Base-by-base conservation (phyloP, 2,329 filamentous ascomycete species). In the Fusarium sulawesiense region DNA sequence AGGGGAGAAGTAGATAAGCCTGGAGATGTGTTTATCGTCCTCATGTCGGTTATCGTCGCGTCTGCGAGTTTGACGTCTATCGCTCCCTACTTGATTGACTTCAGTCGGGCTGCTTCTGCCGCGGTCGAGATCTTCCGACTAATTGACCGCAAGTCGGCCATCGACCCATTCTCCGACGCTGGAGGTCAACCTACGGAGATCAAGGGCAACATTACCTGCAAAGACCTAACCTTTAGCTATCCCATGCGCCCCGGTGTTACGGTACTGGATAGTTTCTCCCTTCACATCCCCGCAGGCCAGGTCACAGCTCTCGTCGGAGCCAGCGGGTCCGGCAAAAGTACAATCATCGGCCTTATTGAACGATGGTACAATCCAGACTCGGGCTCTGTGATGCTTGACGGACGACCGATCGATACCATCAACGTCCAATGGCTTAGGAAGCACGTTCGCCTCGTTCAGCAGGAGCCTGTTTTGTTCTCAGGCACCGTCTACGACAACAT, bases 301-400 rank as follows among this genome's bases (percentile, higher is more conserved):
- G 84, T 88, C 3, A 91, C 89, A 1, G 91, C 91, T 6, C 89
- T 93, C 25, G 90, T 92, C 16, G 91, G 91, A 0, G 85, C 89
- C 1, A 91, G 88, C 4, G 91, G 91, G 0, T 88, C 85, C 6
- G 91, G 91, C 1, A 93, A 93, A 76, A 91, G 88, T 53, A 92
- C 90, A 0, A 87, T 92, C 20, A 85, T 92, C 1, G 88, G 87
- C 0, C 78, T 93, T 7, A 78, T 92, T 4, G 88, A 92, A 75
- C 82, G 89, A 14, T 92, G 89, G 88, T 92, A 92, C 70, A 64
- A 59, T 20, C 14, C 29, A 25, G 21, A 25, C n/a, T 10, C 54
- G 46, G 14, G 50, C 4, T 25, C 42, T 49, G 34, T n/a, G 37
- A 27, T 37, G 42, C 6, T n/a, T 20, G 50, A 37, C 7, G 20